Percentiles rank a stretch among this genome's conserved stretches.
Conservation (phyloP, 169 alveolate genomes). For the Eimeria sp. region DNA sequence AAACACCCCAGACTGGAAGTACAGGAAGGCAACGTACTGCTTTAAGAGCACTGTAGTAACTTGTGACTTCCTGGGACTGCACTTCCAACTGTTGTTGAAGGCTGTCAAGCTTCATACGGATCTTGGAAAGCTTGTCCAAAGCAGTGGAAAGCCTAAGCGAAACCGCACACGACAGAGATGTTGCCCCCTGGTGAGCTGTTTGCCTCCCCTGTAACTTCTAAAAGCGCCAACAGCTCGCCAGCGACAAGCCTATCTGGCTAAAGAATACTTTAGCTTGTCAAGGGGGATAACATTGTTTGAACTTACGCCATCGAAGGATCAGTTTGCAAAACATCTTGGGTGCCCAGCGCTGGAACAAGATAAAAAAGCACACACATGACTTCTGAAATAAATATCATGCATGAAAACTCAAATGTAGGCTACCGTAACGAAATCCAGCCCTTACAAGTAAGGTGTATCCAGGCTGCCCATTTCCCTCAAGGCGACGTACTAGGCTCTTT, state of each 20-base stretch:
- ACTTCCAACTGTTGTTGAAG: slow-evolving; percentile 79
- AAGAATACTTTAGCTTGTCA: not conserved
- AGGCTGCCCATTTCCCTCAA: not conserved
- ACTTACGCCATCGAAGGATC: slow-evolving; percentile 77
- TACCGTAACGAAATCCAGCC: not conserved
- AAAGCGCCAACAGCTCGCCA: not conserved
- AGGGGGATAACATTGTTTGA: not conserved
- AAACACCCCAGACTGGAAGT: not conserved
- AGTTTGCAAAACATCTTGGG: slow-evolving; percentile 45
- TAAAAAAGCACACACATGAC: not conserved
- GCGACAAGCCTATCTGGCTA: not conserved
- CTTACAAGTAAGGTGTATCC: not conserved
- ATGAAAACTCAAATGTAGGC: not conserved
- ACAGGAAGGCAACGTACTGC: slow-evolving; percentile 28
- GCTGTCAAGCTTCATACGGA: slow-evolving; percentile 58
- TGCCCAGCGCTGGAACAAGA: slow-evolving; percentile 3
- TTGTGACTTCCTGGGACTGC: slow-evolving; percentile 76
- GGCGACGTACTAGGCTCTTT: slow-evolving; percentile 53
- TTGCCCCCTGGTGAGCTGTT: not conserved
- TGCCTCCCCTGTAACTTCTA: not conserved
- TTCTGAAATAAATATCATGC: not conserved
- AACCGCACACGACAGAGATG: not conserved
- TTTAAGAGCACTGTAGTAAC: slow-evolving; percentile 71
- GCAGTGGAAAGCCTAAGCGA: slow-evolving; percentile 52
- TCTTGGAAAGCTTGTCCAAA: slow-evolving; percentile 72